Conservation (phyloP, 208 protist genomes). For the Trypanosoma congolense region DNA sequence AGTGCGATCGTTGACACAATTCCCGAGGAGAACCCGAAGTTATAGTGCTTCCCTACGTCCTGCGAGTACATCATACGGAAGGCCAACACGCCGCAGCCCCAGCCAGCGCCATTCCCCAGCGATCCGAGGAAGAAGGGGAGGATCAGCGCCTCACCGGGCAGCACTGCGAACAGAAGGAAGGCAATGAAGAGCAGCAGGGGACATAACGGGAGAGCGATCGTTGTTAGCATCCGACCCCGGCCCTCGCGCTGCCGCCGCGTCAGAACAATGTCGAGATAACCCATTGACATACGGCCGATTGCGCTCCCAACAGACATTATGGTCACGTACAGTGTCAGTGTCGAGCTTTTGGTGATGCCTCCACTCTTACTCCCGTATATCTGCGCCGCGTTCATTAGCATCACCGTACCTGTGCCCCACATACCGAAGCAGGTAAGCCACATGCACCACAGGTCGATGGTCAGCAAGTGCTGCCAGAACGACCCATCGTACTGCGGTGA, state of each 20-base stretch:
- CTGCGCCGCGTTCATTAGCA: conserved; percentile 70
- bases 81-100: conserved; percentile 45
- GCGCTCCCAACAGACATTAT: conserved; percentile 70
- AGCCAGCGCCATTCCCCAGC: conserved; percentile 56
- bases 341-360: conserved; percentile 28
- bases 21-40: conserved; percentile 66
- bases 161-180: conserved; percentile 53
- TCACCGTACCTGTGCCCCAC: conserved; percentile 69
- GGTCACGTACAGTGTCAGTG: conserved; percentile 49
- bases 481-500: conserved; percentile 46
- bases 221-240: conserved; percentile 35
- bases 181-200: conserved; percentile 30
- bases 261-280: conserved; percentile 56
- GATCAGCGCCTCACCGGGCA: conserved; percentile 43
- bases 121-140: conserved; percentile 58
- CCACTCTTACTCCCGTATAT: conserved; percentile 64
- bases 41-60: conserved; percentile 83
- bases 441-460: conserved; percentile 63
- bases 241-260: conserved; percentile 21
- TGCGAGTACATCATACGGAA: conserved; percentile 64
- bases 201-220: conserved; percentile 42
- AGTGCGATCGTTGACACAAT: conserved; percentile 65
- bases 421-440: conserved; percentile 64
- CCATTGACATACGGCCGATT: conserved; percentile 48
- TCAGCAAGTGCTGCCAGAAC: conserved; percentile 71